Evolutionary conservation across 108 stramenopile genomes (phyloP).

Genomic region (Nitzschia sp.): DNA sequence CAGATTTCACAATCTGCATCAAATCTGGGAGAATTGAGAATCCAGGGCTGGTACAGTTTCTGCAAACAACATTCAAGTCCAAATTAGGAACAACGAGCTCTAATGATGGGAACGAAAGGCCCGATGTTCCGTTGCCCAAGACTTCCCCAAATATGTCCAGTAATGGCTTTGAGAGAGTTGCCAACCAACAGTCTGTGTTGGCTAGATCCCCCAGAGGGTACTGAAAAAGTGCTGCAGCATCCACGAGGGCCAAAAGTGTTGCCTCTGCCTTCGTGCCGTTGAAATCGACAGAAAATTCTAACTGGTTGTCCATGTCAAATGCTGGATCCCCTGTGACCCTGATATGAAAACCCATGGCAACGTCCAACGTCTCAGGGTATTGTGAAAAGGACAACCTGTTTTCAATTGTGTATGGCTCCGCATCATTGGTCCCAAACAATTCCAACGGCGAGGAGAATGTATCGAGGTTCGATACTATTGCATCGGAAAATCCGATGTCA

Average conservation of each 20-base stretch:
- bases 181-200: constrained; percentile 64
- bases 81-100: constrained; percentile 38
- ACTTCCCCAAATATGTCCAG: constrained; percentile 1
- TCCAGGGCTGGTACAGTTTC: constrained; percentile 52
- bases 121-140: constrained; percentile 18
- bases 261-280: constrained; percentile 9
- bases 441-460: constrained; percentile 31
- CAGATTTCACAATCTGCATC: constrained; percentile 36
- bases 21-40: constrained; percentile 47
- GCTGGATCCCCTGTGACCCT: constrained; percentile 44
- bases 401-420: neutral
- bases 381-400: constrained; percentile 1
- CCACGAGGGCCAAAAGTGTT: constrained; percentile 47
- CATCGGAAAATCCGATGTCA: constrained; percentile 37
- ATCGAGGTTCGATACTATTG: constrained; percentile 44
- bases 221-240: constrained; percentile 36
- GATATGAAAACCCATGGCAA: constrained; percentile 41
- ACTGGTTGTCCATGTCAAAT: constrained; percentile 41
- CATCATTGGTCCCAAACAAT: constrained; percentile 7
- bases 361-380: constrained; percentile 28
- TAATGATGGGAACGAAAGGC: constrained; percentile 37
- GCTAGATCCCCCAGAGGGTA: constrained; percentile 63
- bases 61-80: constrained; percentile 48
- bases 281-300: constrained; percentile 17
- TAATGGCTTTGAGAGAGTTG: constrained; percentile 45